Conservation (phyloP, 441 rosid species). For the Euphorbia corollata region DNA sequence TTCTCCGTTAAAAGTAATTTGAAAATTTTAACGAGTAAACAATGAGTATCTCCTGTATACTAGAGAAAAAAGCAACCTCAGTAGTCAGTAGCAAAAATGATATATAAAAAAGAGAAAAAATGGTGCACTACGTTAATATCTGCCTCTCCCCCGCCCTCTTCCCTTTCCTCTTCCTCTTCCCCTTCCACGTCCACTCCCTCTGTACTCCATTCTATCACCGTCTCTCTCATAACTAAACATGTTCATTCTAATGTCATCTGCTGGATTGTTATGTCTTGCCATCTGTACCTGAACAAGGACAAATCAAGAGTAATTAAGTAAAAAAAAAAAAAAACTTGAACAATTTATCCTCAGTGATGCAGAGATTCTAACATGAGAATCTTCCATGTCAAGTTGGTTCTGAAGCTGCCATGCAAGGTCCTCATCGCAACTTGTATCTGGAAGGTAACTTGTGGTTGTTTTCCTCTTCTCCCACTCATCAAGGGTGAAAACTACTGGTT, state of each 20-base stretch:
- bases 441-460: constrained; percentile 27
- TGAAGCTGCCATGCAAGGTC: constrained; percentile 83
- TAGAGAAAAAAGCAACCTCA: too few species aligned
- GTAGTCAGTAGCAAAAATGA: too few species aligned
- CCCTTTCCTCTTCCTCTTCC: constrained; percentile 44
- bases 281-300: constrained; percentile 36
- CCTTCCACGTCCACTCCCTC: constrained; percentile 44
- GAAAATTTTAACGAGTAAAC: too few species aligned
- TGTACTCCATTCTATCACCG: constrained; percentile 27
- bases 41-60: too few species aligned
- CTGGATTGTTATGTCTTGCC: constrained; percentile 33
- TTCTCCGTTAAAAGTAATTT: too few species aligned
- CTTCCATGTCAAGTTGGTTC: constrained; percentile 67
- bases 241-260: constrained; percentile 57
- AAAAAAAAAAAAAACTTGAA: not conserved
- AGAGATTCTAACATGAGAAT: constrained; percentile 44
- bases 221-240: constrained; percentile 70
- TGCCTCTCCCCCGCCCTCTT: constrained; percentile 28
- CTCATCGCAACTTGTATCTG: constrained; percentile 52
- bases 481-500: constrained; percentile 39
- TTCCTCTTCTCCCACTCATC: constrained; percentile 69
- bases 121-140: not conserved
- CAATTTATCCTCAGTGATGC: constrained; percentile 13
- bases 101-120: too few species aligned
- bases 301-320: constrained; percentile 9